Evolutionary conservation across 495 filamentous ascomycete species (phyloP).

Genomic region (Aspergillus homomorphus): DNA sequence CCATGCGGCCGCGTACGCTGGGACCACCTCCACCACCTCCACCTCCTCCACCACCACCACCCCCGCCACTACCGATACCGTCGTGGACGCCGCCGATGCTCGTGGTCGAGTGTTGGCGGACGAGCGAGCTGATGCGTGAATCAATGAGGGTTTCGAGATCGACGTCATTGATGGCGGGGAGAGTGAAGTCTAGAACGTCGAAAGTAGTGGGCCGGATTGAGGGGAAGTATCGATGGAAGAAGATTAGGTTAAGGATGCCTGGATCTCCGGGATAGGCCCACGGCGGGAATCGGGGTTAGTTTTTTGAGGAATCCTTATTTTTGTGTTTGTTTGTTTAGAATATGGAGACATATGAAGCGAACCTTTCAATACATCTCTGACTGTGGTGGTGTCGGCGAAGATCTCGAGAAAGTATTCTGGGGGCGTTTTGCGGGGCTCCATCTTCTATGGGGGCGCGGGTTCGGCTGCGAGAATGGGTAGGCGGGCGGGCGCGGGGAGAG

Average conservation of each 20-base stretch:
- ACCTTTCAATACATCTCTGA: conserved; percentile 94
- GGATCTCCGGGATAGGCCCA: background rate
- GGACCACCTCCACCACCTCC: conserved; percentile 43
- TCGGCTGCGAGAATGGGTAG: background rate
- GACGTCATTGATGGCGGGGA: conserved; percentile 80
- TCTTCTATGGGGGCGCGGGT: conserved; percentile 18
- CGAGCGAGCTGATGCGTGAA: conserved; percentile 71
- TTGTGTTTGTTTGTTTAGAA: background rate
- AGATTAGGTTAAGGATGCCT: conserved; percentile 96
- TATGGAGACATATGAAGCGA: conserved; percentile 1
- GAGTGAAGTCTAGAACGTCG: conserved; percentile 87
- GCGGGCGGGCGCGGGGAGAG: background rate
- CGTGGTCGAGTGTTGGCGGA: conserved; percentile 55
- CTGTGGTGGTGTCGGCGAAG: conserved; percentile 74
- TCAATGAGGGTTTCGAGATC: conserved; percentile 93
- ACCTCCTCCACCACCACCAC: conserved; percentile 38
- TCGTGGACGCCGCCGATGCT: conserved; percentile 46
- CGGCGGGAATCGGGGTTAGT: background rate
- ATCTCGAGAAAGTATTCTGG: conserved; percentile 84
- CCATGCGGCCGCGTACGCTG: conserved; percentile 70
- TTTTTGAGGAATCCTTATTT: background rate
- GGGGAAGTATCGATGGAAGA: conserved; percentile 98
- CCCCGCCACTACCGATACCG: conserved; percentile 39
- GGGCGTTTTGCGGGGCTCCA: conserved; percentile 60
- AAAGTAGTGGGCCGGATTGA: conserved; percentile 77